phyloP scores from a whole-genome alignment of 2,329 filamentous ascomycete species.

The Sclerotinia nivalis region DNA sequence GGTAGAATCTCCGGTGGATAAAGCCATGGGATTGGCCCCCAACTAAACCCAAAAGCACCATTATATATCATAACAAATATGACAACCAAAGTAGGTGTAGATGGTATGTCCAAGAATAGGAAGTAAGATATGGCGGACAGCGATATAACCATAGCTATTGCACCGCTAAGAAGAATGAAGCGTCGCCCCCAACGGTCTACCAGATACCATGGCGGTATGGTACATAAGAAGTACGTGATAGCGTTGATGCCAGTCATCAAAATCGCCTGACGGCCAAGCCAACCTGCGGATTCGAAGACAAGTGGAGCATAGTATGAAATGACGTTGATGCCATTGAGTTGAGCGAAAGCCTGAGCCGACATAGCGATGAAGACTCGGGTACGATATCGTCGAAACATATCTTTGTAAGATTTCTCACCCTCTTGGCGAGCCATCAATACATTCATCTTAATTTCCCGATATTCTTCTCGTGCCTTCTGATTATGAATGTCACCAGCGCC shows the following conservation, averaged over 20 bases:
- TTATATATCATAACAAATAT: conserved; percentile 98
- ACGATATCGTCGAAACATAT: conserved; percentile 93
- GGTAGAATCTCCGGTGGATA: conserved; percentile 99
- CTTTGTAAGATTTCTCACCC: conserved; percentile 84
- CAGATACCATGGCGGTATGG: conserved; percentile 94
- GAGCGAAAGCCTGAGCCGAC: conserved; percentile 93
- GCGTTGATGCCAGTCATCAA: conserved; percentile 98
- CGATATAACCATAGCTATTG: conserved; percentile 84
- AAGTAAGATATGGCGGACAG: conserved; percentile 93
- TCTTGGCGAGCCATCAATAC: conserved; percentile 92
- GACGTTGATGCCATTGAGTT: conserved; percentile 98
- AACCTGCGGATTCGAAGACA: conserved; percentile 96
- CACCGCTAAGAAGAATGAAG: conserved; percentile 85
- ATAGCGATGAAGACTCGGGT: conserved; percentile 97
- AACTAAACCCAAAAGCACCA: conserved; percentile 93
- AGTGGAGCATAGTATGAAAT: conserved; percentile 98
- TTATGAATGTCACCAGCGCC: conserved; percentile 95
- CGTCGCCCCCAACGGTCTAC: conserved; percentile 91
- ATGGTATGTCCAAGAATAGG: conserved; percentile 78
- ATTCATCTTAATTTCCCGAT: conserved; percentile 98
- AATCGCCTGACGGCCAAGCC: conserved; percentile 85
- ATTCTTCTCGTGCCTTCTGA: conserved; percentile 88
- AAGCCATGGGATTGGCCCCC: conserved; percentile 97
- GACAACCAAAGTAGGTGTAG: conserved; percentile 83
- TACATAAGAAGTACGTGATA: conserved; percentile 86